These are phyloP conservation scores for Alternaria ethzedia DNA, from an alignment of 2,329 filamentous ascomycete species.

Conservation along the genomic window DNA sequence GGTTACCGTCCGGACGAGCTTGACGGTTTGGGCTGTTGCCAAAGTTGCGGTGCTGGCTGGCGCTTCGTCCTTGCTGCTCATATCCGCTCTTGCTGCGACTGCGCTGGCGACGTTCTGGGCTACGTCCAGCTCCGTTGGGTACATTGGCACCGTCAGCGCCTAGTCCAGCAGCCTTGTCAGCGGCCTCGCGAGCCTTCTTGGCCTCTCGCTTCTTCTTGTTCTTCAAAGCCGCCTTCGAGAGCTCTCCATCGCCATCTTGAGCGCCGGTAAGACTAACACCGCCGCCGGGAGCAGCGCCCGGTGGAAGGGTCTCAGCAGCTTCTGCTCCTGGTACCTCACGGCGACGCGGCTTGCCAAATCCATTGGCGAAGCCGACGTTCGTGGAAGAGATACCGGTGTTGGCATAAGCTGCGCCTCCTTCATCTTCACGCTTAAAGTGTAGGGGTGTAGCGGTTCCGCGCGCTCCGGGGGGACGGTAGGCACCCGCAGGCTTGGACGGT, in stretches of 20 bases:
- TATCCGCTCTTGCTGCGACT: conserved; percentile 52
- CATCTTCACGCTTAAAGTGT: conserved; percentile 96
- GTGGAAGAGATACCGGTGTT: conserved; percentile 76
- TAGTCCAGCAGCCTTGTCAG: conserved; percentile 56
- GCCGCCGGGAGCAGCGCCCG: conserved; percentile 72
- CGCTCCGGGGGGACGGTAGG: conserved; percentile 92
- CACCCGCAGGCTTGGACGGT: conserved; percentile 94
- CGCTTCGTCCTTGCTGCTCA: conserved; percentile 35
- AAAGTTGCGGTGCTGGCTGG: conserved; percentile 42
- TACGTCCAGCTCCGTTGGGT: conserved; percentile 55
- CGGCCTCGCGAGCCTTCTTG: conserved; percentile 86
- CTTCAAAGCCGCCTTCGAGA: conserved; percentile 86
- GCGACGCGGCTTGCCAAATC: conserved; percentile 77
- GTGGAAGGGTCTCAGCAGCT: conserved; percentile 66
- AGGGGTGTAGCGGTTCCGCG: conserved; percentile 87
- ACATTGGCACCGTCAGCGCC: conserved; percentile 37
- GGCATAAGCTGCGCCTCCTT: conserved; percentile 88
- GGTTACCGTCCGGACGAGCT: conserved; percentile 34
- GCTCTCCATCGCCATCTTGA: conserved; percentile 70
- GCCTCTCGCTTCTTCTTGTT: conserved; percentile 98
- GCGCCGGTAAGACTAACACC: conserved; percentile 71
- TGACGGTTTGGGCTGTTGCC: conserved; percentile 42
- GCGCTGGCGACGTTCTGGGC: conserved; percentile 71
- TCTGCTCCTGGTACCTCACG: conserved; percentile 90
- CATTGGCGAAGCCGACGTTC: conserved; percentile 66